Conservation (phyloP, 2,329 filamentous ascomycete genomes). For the Sclerotinia minor region DNA sequence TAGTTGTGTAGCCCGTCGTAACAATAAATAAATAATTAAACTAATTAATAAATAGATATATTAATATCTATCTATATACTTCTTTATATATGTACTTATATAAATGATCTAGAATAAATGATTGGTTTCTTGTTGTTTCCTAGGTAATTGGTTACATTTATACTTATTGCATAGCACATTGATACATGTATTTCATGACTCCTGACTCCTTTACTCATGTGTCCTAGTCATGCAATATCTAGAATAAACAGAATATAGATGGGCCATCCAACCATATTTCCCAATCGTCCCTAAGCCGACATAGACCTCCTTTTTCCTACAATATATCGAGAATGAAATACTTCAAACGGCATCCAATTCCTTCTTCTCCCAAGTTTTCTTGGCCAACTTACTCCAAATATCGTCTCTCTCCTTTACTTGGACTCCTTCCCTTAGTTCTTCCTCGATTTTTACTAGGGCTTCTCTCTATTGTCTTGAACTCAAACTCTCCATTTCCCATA, state of each 20-base stretch:
- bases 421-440: slow-evolving; percentile 32
- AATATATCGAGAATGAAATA: neutral
- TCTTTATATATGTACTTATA: too few species aligned
- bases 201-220: neutral
- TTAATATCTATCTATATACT: too few species aligned
- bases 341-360: neutral
- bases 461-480: slow-evolving; percentile 17
- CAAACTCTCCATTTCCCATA: neutral
- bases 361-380: neutral
- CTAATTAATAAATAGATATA: too few species aligned
- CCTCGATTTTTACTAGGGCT: slow-evolving; percentile 38
- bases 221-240: neutral
- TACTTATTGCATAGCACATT: too few species aligned
- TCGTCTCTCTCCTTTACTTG: slow-evolving; percentile 35
- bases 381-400: slow-evolving; percentile 20
- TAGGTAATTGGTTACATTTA: too few species aligned
- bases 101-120: too few species aligned
- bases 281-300: neutral
- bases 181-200: neutral
- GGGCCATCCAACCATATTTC: neutral
- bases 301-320: neutral
- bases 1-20: too few species aligned
- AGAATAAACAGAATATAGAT: neutral
- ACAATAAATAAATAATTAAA: too few species aligned
- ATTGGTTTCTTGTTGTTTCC: neutral